phyloP scores from a whole-genome alignment of 148 eudicot species.

The Nepenthes gracilis region DNA sequence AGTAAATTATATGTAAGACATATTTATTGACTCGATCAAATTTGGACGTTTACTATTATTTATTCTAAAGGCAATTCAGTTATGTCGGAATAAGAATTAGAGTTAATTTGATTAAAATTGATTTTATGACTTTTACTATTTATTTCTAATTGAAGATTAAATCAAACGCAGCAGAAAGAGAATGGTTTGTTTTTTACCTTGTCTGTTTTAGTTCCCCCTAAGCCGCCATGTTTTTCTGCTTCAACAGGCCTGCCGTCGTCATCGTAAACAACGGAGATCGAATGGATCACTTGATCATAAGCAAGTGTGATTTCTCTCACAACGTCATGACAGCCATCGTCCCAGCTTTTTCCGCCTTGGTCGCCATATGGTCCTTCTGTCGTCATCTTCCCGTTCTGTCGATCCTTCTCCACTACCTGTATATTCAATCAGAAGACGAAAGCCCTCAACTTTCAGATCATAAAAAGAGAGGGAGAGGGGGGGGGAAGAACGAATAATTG shows the following conservation, averaged over 20 bases:
- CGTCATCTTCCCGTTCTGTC: constrained; percentile 14
- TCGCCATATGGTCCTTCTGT: constrained; percentile 56
- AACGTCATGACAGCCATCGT: constrained; percentile 41
- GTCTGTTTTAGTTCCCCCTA: constrained; percentile 27
- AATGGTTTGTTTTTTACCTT: constrained; percentile 19
- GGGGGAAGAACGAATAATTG: neutral
- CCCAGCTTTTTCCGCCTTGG: constrained; percentile 49
- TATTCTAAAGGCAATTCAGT: too few relatives aligned
- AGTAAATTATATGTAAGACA: too few relatives aligned
- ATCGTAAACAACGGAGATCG: constrained; percentile 36
- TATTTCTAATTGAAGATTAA: neutral
- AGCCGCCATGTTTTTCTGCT: constrained; percentile 31
- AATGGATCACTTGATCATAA: constrained; percentile 44
- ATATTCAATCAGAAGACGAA: too few relatives aligned
- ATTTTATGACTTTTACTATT: too few relatives aligned
- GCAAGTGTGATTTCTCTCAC: constrained; percentile 39
- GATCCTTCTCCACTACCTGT: constrained; percentile 18
- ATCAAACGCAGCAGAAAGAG: neutral
- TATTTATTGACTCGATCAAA: too few relatives aligned
- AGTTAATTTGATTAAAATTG: too few relatives aligned
- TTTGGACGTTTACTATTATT: too few relatives aligned
- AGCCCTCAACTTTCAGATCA: too few relatives aligned
- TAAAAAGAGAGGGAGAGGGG: too few relatives aligned
- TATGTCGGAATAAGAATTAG: too few relatives aligned
- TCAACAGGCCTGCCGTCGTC: constrained; percentile 28